These are phyloP conservation scores for Calonectria pauciramosa DNA, from an alignment of 2,329 filamentous ascomycete species.

Conservation along the genomic window DNA sequence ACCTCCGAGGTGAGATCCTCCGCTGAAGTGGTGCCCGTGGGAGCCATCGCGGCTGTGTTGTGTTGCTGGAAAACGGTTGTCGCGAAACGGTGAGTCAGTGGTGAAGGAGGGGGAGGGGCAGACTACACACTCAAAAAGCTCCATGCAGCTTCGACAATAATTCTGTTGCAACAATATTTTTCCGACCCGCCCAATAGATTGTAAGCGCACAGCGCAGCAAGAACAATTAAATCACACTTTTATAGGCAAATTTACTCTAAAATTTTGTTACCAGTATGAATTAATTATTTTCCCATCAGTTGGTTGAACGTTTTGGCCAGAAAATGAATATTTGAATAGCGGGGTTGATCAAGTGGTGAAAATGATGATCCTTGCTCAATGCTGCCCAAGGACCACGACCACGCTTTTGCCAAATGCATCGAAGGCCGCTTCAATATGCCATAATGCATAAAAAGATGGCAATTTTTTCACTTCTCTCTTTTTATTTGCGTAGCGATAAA, in stretches of 20 bases:
- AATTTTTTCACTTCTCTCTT: neutral
- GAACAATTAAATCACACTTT: neutral
- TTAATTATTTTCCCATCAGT: neutral
- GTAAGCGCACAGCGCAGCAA: neutral
- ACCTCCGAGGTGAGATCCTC: conserved; percentile 75
- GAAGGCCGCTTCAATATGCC: neutral
- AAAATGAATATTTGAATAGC: neutral
- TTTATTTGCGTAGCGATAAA: neutral
- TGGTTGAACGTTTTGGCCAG: neutral
- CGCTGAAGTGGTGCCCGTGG: conserved; percentile 32
- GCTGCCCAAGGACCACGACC: neutral
- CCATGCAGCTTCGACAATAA: conserved; percentile 21
- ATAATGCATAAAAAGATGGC: neutral
- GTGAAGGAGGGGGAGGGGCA: conserved; percentile 33
- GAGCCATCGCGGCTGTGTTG: conserved; percentile 26
- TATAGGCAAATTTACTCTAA: neutral
- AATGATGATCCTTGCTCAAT: neutral
- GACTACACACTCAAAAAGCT: conserved; percentile 23
- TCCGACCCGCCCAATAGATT: conserved; percentile 10
- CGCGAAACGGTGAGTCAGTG: conserved; percentile 28
- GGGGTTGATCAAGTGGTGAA: neutral
- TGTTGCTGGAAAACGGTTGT: conserved; percentile 21
- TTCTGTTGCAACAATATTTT: conserved; percentile 30
- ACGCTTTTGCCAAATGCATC: neutral
- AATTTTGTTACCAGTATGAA: neutral